Base-by-base conservation (phyloP, 495 filamentous ascomycete genomes). In the Penicillium paradoxum region DNA sequence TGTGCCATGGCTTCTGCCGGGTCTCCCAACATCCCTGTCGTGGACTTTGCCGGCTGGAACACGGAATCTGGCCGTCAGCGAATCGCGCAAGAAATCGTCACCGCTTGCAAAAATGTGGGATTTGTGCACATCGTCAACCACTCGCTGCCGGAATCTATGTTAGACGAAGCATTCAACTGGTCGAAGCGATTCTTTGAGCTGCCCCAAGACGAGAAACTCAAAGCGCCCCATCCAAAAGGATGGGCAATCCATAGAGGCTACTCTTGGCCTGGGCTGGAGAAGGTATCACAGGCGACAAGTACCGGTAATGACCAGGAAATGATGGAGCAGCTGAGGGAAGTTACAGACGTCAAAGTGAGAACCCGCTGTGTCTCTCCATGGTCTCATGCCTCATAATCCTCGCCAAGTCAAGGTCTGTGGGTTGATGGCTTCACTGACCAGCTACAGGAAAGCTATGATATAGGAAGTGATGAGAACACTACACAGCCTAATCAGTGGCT, bases 401-500 rank as follows among this genome's bases (percentile, higher is more conserved):
- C 17, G 25, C 15, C 29, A 0, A 7, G 24, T 36, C 49, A 10
- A 47, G 9, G 5, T 37, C n/a, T 34, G 15, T 39, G 14, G 2
- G 3, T 39, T 6, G 53, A 38, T 39, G 38, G 17, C 25, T 32
- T 22, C 15, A 37, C 43, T 45, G 10, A 44, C 42, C 11, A 10
- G 8, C 25, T 2, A 40, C 38, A 85, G 80, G 85, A 89, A 67
- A 81, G 77, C 55, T 88, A 82, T 56, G 85, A 88, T 51, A 82
- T 82, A 51, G 85, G 84, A 9, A 85, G 79, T 53, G 76, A 83
- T 30, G 58, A 75, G 3, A 78, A 82, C 48, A 29, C 60, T 9
- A 50, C 60, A 18, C 80, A 85, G 54, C 82, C 82, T 8, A 89
- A 88, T 50, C 75, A 86, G 55, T 88, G 83, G 83, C 64, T 82